Percentiles rank a stretch among this genome's conserved stretches.
Evolutionary conservation across 495 filamentous ascomycete genomes (phyloP).

Genomic region (Terfezia claveryi): DNA sequence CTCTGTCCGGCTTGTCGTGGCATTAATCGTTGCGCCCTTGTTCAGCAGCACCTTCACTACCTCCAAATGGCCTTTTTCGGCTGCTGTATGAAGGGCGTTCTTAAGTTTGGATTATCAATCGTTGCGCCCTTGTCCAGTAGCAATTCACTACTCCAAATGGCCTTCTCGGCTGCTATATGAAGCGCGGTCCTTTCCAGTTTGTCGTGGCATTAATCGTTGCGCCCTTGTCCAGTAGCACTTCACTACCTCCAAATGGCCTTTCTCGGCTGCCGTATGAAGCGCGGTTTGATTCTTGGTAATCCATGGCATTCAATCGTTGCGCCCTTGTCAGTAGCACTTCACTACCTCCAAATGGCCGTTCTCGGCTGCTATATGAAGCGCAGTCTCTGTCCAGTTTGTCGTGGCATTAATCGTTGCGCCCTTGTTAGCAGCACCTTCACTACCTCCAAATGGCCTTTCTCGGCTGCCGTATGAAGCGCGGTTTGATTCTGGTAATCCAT

Average conservation of each 20-base stretch:
- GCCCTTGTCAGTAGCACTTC: conserved; percentile 11
- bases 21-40: too few species aligned
- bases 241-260: background rate
- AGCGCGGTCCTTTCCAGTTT: background rate
- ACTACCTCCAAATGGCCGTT: conserved; percentile 7
- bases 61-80: background rate
- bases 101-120: too few species aligned
- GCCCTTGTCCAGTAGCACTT: too few species aligned
- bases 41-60: too few species aligned
- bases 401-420: background rate
- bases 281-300: too few species aligned
- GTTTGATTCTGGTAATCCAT: too few species aligned
- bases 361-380: conserved; percentile 1
- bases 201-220: too few species aligned
- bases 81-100: too few species aligned
- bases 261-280: too few species aligned
- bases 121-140: conserved; percentile 11
- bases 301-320: background rate
- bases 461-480: background rate
- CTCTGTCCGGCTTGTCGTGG: too few species aligned
- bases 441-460: conserved; percentile 5
- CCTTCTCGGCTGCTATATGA: conserved; percentile 8
- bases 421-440: conserved; percentile 13
- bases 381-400: too few species aligned
- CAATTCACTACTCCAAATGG: conserved; percentile 6